These are phyloP conservation scores for Ophiognomonia clavigignenti-juglandacearum DNA, from an alignment of 2,329 filamentous ascomycete species.

Conservation along the genomic window DNA sequence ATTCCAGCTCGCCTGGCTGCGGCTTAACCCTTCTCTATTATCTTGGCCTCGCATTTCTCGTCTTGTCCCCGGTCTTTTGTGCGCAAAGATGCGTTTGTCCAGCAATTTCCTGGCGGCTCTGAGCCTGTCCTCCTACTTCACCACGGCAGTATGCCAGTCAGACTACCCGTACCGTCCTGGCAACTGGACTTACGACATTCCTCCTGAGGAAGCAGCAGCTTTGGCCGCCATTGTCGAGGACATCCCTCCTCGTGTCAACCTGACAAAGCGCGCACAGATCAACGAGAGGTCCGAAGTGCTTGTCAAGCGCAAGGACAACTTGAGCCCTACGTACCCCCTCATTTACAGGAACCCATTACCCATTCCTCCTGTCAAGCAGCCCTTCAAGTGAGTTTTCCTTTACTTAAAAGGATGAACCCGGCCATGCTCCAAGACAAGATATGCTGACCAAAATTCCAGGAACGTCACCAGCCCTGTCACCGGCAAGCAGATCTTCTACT, in stretches of 20 bases:
- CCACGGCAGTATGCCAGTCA: slow-evolving; percentile 12
- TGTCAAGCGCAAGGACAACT: slow-evolving; percentile 18
- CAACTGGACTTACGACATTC: slow-evolving; percentile 18
- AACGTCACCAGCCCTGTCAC: slow-evolving; percentile 32
- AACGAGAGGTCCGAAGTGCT: slow-evolving; percentile 8
- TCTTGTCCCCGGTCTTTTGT: too few species aligned
- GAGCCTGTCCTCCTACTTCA: background rate
- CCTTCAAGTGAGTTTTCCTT: slow-evolving; percentile 35
- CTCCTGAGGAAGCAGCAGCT: slow-evolving; percentile 18
- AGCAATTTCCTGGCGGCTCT: background rate
- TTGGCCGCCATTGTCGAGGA: slow-evolving; percentile 20
- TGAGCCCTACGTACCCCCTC: slow-evolving; percentile 30
- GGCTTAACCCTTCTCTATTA: background rate
- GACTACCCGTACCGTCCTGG: too few species aligned
- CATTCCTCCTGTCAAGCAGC: slow-evolving; percentile 37
- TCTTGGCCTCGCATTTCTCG: background rate
- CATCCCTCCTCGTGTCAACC: slow-evolving; percentile 1
- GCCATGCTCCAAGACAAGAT: background rate
- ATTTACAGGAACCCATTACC: slow-evolving; percentile 37
- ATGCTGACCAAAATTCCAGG: slow-evolving; percentile 13
- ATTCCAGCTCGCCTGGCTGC: too few species aligned
- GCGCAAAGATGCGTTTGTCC: background rate
- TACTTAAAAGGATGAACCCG: background rate
- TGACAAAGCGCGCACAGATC: background rate
- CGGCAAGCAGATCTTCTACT: slow-evolving; percentile 31